phyloP scores from a whole-genome alignment of 2,329 filamentous ascomycete genomes.

The Aureobasidium melanogenum region DNA sequence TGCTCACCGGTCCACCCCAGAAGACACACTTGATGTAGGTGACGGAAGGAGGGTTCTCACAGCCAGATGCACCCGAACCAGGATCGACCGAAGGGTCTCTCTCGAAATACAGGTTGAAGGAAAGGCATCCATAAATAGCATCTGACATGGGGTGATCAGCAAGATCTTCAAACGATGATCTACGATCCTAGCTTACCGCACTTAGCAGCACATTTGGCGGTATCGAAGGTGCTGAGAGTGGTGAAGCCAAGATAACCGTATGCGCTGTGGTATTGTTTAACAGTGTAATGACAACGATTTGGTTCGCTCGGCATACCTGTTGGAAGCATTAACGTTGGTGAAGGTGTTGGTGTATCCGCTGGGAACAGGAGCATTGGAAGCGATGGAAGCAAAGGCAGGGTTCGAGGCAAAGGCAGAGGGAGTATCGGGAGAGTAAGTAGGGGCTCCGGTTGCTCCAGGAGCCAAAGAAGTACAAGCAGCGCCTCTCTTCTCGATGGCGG shows the following conservation, averaged over 20 bases:
- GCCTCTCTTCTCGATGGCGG: background rate
- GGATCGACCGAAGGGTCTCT: constrained; percentile 4
- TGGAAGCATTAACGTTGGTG: constrained; percentile 9
- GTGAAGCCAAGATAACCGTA: constrained; percentile 4
- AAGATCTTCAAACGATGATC: background rate
- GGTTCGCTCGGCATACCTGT: constrained; percentile 1
- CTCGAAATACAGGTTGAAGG: constrained; percentile 22
- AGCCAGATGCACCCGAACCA: background rate
- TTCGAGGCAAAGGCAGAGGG: constrained; percentile 13
- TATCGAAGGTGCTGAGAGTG: constrained; percentile 16
- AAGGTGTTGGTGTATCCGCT: background rate
- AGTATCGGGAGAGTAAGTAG: background rate
- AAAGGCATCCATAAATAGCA: constrained; percentile 14
- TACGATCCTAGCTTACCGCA: constrained; percentile 14
- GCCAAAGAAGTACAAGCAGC: background rate
- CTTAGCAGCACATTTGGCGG: constrained; percentile 15
- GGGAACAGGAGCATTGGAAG: background rate
- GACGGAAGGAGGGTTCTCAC: constrained; percentile 1
- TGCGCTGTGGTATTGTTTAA: background rate
- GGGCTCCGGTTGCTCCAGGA: background rate
- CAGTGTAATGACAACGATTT: background rate
- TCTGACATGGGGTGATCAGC: background rate
- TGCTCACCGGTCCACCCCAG: constrained; percentile 14
- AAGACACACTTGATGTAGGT: constrained; percentile 17
- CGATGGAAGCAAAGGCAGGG: constrained; percentile 12